Conservation (phyloP, 257 asterid genomes). For the Lithospermum erythrorhizon region DNA sequence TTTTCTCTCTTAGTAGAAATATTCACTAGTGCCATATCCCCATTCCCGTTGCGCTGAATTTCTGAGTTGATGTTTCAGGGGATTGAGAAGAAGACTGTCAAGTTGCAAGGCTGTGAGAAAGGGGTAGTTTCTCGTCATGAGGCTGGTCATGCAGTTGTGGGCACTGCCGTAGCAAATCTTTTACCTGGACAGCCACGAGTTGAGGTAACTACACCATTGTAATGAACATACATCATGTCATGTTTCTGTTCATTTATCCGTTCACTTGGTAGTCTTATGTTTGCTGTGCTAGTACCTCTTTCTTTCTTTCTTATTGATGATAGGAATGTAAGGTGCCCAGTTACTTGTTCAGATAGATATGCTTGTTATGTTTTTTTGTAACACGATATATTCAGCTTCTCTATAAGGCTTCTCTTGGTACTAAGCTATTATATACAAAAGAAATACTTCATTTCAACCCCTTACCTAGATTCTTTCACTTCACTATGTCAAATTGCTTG, state of each 20-base stretch:
- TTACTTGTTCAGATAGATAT: too few relatives aligned
- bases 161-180: conserved; percentile 97
- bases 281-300: not conserved
- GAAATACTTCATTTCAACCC: too few relatives aligned
- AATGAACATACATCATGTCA: not conserved
- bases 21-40: not conserved
- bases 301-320: not conserved
- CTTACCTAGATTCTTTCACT: too few relatives aligned
- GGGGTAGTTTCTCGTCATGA: conserved; percentile 98
- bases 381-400: too few relatives aligned
- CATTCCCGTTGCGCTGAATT: not conserved
- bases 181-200: conserved; percentile 94
- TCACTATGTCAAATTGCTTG: too few relatives aligned
- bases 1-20: not conserved
- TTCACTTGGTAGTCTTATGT: too few relatives aligned
- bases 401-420: too few relatives aligned
- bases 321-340: not conserved
- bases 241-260: not conserved
- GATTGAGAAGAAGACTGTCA: conserved; percentile 91
- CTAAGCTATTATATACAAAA: too few relatives aligned
- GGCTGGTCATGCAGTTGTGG: conserved; percentile 99
- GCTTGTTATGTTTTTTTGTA: not conserved
- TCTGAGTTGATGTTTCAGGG: conserved; percentile 44
- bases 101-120: conserved; percentile 88
- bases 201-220: conserved; percentile 41